These are phyloP conservation scores for Solanum piurae DNA, from an alignment of 257 asterid species.

Conservation along the genomic window DNA sequence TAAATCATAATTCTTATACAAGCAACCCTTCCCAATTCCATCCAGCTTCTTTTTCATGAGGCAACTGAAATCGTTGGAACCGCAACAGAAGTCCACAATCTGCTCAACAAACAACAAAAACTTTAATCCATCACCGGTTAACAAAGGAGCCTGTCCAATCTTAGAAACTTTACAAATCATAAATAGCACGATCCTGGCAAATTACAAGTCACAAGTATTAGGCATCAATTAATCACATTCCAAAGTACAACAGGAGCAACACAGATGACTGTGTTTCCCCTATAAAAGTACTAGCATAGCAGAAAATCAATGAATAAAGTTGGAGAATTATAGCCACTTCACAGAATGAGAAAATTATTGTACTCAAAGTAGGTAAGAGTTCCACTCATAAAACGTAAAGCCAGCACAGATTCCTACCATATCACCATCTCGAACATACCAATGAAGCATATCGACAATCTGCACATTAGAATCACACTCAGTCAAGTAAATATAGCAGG, in stretches of 20 bases:
- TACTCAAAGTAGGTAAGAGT: neutral
- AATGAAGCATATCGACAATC: constrained; percentile 72
- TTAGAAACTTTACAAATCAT: neutral
- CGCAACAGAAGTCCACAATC: constrained; percentile 94
- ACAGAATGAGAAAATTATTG: neutral
- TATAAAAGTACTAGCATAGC: neutral
- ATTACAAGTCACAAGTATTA: neutral
- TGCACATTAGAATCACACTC: constrained; percentile 26
- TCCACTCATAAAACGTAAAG: neutral
- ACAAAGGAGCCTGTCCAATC: neutral
- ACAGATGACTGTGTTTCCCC: neutral
- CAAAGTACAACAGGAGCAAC: neutral
- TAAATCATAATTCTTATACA: constrained; percentile 66
- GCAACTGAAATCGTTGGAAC: constrained; percentile 86
- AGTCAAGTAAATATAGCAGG: neutral
- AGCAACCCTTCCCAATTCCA: constrained; percentile 53
- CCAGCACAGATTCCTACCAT: constrained; percentile 35
- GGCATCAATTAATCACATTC: neutral
- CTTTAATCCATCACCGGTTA: neutral
- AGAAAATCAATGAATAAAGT: neutral
- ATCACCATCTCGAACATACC: constrained; percentile 77
- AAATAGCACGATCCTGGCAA: neutral
- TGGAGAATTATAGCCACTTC: neutral
- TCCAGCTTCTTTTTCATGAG: constrained; percentile 66
- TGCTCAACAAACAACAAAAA: constrained; percentile 21